A percentile compares a stretch with the other conserved stretches of the same genome.
Conservation (phyloP, 2,329 filamentous ascomycete genomes). For the Fusarium staphyleae region DNA sequence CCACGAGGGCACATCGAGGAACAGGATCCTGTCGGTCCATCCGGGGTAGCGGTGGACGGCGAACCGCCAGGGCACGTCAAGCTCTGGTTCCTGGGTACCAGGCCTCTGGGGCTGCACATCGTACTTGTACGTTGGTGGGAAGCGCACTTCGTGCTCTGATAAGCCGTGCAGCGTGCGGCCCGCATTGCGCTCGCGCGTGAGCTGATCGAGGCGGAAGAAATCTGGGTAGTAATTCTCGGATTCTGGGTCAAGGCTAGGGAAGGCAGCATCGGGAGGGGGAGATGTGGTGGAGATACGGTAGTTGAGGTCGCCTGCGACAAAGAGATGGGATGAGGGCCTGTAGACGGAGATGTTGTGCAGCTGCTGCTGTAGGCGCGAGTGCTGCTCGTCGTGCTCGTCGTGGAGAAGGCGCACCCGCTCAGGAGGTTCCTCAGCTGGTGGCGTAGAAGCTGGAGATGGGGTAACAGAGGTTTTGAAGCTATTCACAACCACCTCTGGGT, state of each 20-base stretch:
- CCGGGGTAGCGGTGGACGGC: constrained; percentile 84
- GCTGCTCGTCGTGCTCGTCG: constrained; percentile 46
- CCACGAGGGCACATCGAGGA: constrained; percentile 68
- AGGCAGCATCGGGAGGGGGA: constrained; percentile 67
- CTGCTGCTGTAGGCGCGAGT: constrained; percentile 49
- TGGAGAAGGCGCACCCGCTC: constrained; percentile 46
- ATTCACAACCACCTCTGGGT: constrained; percentile 52
- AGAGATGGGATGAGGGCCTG: constrained; percentile 76
- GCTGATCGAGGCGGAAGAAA: constrained; percentile 79
- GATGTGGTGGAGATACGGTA: constrained; percentile 80
- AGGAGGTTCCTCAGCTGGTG: constrained; percentile 36
- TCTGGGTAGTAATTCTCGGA: constrained; percentile 68
- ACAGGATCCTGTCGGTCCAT: constrained; percentile 94
- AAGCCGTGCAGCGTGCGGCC: constrained; percentile 80
- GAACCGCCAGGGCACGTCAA: constrained; percentile 52
- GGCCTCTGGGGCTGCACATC: constrained; percentile 50
- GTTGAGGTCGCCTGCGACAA: constrained; percentile 92
- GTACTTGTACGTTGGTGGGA: constrained; percentile 96
- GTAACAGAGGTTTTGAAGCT: constrained; percentile 37
- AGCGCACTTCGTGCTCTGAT: constrained; percentile 74
- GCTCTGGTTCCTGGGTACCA: constrained; percentile 42
- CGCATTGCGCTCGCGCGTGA: constrained; percentile 72
- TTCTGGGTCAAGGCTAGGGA: constrained; percentile 65
- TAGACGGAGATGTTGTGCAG: constrained; percentile 73
- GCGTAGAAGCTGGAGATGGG: constrained; percentile 34